Evolutionary conservation across 331 rosid species (phyloP).

Genomic region (Ulmus americana): DNA sequence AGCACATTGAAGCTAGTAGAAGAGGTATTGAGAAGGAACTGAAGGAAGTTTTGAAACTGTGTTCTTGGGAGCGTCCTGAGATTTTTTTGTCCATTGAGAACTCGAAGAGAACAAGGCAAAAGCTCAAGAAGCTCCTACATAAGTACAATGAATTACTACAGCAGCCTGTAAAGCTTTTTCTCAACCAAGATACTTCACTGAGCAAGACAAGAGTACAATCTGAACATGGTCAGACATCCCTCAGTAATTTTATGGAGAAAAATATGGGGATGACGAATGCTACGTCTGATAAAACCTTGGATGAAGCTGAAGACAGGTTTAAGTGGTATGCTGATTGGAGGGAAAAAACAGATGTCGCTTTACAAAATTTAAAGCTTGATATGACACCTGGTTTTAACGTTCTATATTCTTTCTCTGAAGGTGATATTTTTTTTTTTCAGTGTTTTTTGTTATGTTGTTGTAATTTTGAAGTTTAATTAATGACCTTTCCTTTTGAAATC

Average conservation of each 20-base stretch:
- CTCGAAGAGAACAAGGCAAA: slow-evolving; percentile 59
- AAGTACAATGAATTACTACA: slow-evolving; percentile 72
- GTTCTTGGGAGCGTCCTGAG: slow-evolving; percentile 67
- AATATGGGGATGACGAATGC: slow-evolving; percentile 20
- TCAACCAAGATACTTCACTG: slow-evolving; percentile 40
- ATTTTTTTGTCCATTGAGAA: slow-evolving; percentile 47
- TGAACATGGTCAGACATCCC: slow-evolving; percentile 35
- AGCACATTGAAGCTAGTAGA: slow-evolving; percentile 48
- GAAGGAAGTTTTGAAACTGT: slow-evolving; percentile 52
- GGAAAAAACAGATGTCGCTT: slow-evolving; percentile 31
- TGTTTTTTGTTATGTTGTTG: slow-evolving; percentile 4
- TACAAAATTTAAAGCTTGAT: slow-evolving; percentile 35
- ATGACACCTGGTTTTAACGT: slow-evolving; percentile 21
- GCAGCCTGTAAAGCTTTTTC: slow-evolving; percentile 56
- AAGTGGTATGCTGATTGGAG: slow-evolving; percentile 52
- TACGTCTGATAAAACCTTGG: slow-evolving; percentile 35
- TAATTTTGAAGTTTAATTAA: neutral
- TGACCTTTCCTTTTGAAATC: slow-evolving; percentile 30
- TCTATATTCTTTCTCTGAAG: slow-evolving; percentile 18
- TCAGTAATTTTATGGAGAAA: slow-evolving; percentile 25
- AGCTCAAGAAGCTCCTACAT: slow-evolving; percentile 70
- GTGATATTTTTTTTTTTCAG: slow-evolving; percentile 14
- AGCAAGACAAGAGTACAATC: slow-evolving; percentile 34
- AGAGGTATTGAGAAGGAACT: slow-evolving; percentile 53
- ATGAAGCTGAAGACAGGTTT: slow-evolving; percentile 57